Evolutionary conservation across 2,329 filamentous ascomycete genomes (phyloP).

Genomic region (Aspergillus quadrilineatus): DNA sequence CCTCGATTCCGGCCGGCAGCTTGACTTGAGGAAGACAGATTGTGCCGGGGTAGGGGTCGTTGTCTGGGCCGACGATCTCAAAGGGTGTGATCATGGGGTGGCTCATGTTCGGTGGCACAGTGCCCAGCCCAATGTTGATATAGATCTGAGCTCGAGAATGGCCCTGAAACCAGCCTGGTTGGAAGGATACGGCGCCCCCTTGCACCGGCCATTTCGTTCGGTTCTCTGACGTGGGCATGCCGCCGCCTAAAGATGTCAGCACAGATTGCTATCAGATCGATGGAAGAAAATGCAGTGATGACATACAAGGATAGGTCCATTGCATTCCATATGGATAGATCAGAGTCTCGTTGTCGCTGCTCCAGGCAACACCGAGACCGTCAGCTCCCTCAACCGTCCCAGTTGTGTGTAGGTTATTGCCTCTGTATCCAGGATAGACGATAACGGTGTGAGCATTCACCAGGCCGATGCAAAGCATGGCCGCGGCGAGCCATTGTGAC

Average conservation of each 20-base stretch:
- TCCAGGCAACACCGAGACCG: conserved; percentile 46
- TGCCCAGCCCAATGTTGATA: conserved; percentile 86
- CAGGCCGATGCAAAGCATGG: conserved; percentile 38
- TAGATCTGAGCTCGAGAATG: conserved; percentile 81
- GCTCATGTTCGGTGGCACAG: conserved; percentile 81
- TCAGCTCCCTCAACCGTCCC: conserved; percentile 52
- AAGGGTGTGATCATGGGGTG: conserved; percentile 77
- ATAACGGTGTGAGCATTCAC: conserved; percentile 69
- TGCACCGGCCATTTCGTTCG: conserved; percentile 86
- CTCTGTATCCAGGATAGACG: conserved; percentile 82
- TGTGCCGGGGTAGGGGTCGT: conserved; percentile 68
- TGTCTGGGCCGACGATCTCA: conserved; percentile 62
- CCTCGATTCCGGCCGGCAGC: conserved; percentile 68
- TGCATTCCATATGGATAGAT: conserved; percentile 85
- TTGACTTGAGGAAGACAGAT: conserved; percentile 90
- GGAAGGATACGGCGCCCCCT: conserved; percentile 84
- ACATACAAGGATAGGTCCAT: conserved; percentile 90
- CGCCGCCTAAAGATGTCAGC: conserved; percentile 64
- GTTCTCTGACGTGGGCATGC: conserved; percentile 73
- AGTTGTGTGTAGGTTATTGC: conserved; percentile 80
- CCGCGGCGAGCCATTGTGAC: conserved; percentile 30
- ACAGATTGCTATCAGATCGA: conserved; percentile 1
- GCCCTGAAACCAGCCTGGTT: conserved; percentile 95
- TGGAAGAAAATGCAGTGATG: not conserved
- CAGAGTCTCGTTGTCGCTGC: conserved; percentile 43